Evolutionary conservation across 1,139 yeast genomes (phyloP).

Genomic region (Lodderomyces orthopsilosis): DNA sequence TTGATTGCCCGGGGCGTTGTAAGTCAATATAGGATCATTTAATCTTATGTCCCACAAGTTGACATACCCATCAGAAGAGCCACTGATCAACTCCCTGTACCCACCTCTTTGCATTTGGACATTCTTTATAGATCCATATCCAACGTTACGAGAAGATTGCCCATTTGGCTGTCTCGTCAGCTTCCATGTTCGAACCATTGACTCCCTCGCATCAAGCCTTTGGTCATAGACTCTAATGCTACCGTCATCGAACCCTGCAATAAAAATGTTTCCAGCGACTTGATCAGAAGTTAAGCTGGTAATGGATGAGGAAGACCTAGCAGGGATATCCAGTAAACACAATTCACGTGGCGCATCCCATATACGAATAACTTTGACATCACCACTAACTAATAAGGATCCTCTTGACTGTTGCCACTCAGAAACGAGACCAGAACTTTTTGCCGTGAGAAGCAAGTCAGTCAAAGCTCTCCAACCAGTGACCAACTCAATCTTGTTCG

Average conservation of each 20-base stretch:
- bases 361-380: conserved; percentile 81
- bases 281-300: conserved; percentile 92
- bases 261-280: conserved; percentile 87
- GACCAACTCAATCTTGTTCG: conserved; percentile 53
- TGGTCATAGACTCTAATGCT: conserved; percentile 87
- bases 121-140: conserved; percentile 61
- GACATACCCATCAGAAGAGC: conserved; percentile 77
- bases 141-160: conserved; percentile 9
- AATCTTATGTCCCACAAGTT: conserved; percentile 87
- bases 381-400: conserved; percentile 88
- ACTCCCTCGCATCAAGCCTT: conserved; percentile 77
- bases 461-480: conserved; percentile 94
- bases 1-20: conserved; percentile 54
- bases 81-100: conserved; percentile 82
- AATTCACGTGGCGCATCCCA: conserved; percentile 98
- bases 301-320: conserved; percentile 85
- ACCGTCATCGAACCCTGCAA: conserved; percentile 95
- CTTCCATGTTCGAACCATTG: conserved; percentile 83
- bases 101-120: conserved; percentile 98
- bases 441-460: conserved; percentile 75
- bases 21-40: conserved; percentile 67
- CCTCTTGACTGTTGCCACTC: conserved; percentile 99
- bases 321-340: conserved; percentile 84
- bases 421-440: conserved; percentile 78
- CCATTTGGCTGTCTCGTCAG: conserved; percentile 20